Percentiles rank a stretch among this genome's conserved stretches.
Evolutionary conservation across 1,139 yeast genomes (phyloP).

Genomic region (Lodderomyces theae): DNA sequence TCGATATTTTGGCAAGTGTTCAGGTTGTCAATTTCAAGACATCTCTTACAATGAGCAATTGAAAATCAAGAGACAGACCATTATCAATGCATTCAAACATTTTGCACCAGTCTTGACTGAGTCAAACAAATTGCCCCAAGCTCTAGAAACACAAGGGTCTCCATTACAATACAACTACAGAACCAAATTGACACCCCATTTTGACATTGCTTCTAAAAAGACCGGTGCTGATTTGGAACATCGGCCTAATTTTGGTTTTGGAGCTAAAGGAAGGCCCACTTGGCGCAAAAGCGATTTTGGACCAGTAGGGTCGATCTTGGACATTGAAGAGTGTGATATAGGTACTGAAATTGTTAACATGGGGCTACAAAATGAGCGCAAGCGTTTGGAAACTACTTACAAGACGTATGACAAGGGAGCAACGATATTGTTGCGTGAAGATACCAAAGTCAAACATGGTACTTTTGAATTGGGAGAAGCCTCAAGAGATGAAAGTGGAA

Average conservation of each 20-base stretch:
- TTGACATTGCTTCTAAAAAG: constrained; percentile 67
- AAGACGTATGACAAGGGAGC: constrained; percentile 75
- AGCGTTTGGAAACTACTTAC: constrained; percentile 47
- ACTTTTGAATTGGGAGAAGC: constrained; percentile 29
- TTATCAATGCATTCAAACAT: constrained; percentile 75
- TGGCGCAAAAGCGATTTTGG: constrained; percentile 61
- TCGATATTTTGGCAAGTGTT: constrained; percentile 46
- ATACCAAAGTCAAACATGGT: constrained; percentile 39
- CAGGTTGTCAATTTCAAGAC: constrained; percentile 94
- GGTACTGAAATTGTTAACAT: constrained; percentile 77
- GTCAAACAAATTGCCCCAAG: constrained; percentile 48
- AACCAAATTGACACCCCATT: constrained; percentile 94
- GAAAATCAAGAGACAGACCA: constrained; percentile 66
- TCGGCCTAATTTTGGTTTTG: constrained; percentile 84
- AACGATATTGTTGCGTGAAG: constrained; percentile 79
- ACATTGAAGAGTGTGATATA: constrained; percentile 89
- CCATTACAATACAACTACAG: constrained; percentile 78
- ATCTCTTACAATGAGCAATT: constrained; percentile 72
- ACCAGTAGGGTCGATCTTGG: constrained; percentile 51
- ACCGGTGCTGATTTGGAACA: constrained; percentile 32
- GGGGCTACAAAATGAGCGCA: constrained; percentile 74
- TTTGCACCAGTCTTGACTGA: constrained; percentile 55
- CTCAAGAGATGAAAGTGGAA: constrained; percentile 39
- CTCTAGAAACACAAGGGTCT: constrained; percentile 70
- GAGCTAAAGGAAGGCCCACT: constrained; percentile 71